Evolutionary conservation across 2,329 filamentous ascomycete genomes (phyloP).

Genomic region (Scolecobasidium constrictum): DNA sequence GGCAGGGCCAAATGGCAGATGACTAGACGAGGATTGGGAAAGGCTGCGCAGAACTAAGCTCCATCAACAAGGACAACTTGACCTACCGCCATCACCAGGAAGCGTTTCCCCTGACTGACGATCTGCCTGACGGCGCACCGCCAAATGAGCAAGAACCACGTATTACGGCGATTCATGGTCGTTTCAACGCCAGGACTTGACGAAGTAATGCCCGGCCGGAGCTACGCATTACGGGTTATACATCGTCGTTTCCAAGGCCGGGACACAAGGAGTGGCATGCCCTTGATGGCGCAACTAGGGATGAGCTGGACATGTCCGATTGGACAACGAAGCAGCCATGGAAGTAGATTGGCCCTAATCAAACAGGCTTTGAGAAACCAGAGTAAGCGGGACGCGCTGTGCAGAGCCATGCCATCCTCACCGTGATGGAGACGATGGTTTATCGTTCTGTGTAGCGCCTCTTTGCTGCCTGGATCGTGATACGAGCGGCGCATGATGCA

Average conservation of each 20-base stretch:
- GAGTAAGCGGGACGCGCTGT: slow-evolving; percentile 12
- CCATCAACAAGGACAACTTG: slow-evolving; percentile 13
- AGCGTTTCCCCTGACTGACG: slow-evolving; percentile 10
- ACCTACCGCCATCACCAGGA: slow-evolving; percentile 11
- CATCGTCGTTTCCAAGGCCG: slow-evolving; percentile 11
- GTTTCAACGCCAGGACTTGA: slow-evolving; percentile 9
- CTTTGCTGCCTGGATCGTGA: slow-evolving; percentile 13
- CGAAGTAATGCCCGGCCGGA: background rate
- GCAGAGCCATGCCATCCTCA: slow-evolving; percentile 12
- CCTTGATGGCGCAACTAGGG: slow-evolving; percentile 13
- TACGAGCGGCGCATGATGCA: slow-evolving; percentile 12
- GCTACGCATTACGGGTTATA: slow-evolving; percentile 3
- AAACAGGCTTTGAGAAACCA: slow-evolving; percentile 9
- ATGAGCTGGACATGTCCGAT: slow-evolving; percentile 11
- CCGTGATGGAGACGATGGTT: slow-evolving; percentile 10
- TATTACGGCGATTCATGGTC: slow-evolving; percentile 12
- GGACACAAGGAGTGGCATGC: slow-evolving; percentile 13
- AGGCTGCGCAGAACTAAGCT: slow-evolving; percentile 13
- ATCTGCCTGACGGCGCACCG: slow-evolving; percentile 13
- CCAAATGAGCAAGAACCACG: slow-evolving; percentile 12
- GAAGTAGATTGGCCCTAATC: slow-evolving; percentile 7
- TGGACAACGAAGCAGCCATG: slow-evolving; percentile 9
- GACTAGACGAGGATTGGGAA: slow-evolving; percentile 14
- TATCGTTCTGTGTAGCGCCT: slow-evolving; percentile 13
- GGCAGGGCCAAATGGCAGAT: slow-evolving; percentile 11